Evolutionary conservation across 1,284 basidiomycete species (phyloP).

Genomic region (Gastroboletus turbinatus): DNA sequence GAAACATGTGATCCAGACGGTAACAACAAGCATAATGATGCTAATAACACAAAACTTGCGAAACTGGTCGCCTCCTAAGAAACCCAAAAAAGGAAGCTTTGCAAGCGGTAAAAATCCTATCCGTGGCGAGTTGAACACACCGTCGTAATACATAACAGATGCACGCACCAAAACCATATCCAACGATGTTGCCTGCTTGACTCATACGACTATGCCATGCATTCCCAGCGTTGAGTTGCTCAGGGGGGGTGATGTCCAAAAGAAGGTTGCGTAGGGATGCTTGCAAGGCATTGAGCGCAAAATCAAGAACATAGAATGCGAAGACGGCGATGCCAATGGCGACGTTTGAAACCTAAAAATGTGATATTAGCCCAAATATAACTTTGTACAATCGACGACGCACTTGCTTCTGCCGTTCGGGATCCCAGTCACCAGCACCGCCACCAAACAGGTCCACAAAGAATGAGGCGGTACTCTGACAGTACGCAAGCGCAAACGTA

Average conservation of each 20-base stretch:
- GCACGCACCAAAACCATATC: constrained; percentile 79
- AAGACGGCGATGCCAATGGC: constrained; percentile 87
- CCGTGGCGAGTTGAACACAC: neutral
- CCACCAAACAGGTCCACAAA: constrained; percentile 78
- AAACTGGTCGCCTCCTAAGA: constrained; percentile 93
- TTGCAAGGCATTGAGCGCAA: constrained; percentile 93
- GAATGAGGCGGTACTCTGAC: constrained; percentile 69
- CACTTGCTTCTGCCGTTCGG: constrained; percentile 63
- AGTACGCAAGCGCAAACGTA: constrained; percentile 83
- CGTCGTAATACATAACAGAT: neutral
- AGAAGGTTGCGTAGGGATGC: constrained; percentile 90
- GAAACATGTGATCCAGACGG: constrained; percentile 86
- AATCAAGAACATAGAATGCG: constrained; percentile 93
- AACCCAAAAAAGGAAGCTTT: constrained; percentile 68
- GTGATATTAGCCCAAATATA: neutral
- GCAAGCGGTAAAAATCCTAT: constrained; percentile 84
- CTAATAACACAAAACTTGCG: constrained; percentile 92
- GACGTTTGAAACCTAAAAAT: constrained; percentile 57
- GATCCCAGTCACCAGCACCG: constrained; percentile 90
- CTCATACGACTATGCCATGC: constrained; percentile 98
- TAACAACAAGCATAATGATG: constrained; percentile 74
- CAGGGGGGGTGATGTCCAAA: constrained; percentile 83
- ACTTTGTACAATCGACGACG: constrained; percentile 16
- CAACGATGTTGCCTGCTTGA: constrained; percentile 92
- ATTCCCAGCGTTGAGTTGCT: constrained; percentile 89